Percentiles rank a stretch among this genome's conserved stretches.
These are phyloP conservation scores for Rubroboletus pulcherrimus DNA, from an alignment of 768 basidiomycete species.

Conservation along the genomic window DNA sequence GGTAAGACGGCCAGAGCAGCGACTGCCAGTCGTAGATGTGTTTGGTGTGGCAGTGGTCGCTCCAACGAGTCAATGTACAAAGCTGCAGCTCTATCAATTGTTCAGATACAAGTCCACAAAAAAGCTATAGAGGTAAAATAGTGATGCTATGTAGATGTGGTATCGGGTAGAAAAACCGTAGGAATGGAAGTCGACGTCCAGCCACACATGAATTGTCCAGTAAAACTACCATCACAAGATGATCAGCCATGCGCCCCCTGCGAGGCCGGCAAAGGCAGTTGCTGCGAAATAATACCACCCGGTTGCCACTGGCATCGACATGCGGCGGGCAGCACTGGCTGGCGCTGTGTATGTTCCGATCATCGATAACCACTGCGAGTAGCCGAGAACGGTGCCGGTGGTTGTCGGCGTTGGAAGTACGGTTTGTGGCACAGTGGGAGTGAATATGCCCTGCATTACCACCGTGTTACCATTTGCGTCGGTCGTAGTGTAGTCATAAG, in stretches of 20 bases:
- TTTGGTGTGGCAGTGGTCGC: background rate
- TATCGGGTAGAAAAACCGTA: constrained; percentile 1
- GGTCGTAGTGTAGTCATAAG: constrained; percentile 49
- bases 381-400: constrained; percentile 27
- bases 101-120: constrained; percentile 6
- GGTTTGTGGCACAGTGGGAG: constrained; percentile 30
- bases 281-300: constrained; percentile 29
- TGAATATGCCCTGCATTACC: constrained; percentile 25
- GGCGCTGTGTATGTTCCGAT: constrained; percentile 30
- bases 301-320: constrained; percentile 14
- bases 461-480: constrained; percentile 29
- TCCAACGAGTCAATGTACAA: background rate
- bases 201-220: constrained; percentile 6
- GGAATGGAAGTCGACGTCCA: background rate
- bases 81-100: constrained; percentile 3
- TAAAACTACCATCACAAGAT: constrained; percentile 16
- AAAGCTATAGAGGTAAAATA: constrained; percentile 9
- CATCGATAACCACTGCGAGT: constrained; percentile 29
- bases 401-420: constrained; percentile 25
- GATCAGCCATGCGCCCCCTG: constrained; percentile 32
- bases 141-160: constrained; percentile 14
- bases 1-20: background rate
- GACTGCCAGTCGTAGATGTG: background rate
- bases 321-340: constrained; percentile 24
- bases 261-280: constrained; percentile 23